phyloP scores from a whole-genome alignment of 345 rosid genomes.

The Hypericum androsaemum region DNA sequence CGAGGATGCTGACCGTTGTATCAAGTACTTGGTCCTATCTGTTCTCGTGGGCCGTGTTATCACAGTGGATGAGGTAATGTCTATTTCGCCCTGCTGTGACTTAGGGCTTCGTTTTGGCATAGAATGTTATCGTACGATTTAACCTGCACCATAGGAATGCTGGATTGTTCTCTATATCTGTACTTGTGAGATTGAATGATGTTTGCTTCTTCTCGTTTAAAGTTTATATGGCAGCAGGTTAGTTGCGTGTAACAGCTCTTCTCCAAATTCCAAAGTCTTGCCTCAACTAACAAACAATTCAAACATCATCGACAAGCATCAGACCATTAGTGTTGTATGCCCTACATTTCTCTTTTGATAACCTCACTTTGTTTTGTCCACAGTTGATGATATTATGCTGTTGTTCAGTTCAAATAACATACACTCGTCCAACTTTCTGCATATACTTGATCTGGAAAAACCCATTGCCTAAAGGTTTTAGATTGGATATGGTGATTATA shows the following conservation, averaged over 20 bases:
- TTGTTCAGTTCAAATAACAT: neutral
- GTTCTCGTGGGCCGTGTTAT: conserved; percentile 75
- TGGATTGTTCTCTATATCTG: conserved; percentile 17
- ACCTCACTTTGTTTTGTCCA: conserved; percentile 15
- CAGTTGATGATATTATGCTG: conserved; percentile 7
- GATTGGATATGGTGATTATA: no score
- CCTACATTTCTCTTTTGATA: conserved; percentile 61
- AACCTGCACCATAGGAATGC: no score
- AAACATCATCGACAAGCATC: conserved; percentile 41
- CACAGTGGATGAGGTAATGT: conserved; percentile 79
- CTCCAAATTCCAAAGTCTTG: conserved; percentile 50
- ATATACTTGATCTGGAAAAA: no score
- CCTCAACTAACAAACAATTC: conserved; percentile 62
- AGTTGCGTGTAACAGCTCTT: conserved; percentile 94
- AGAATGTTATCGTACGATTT: no score
- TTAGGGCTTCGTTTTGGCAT: neutral
- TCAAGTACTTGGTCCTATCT: conserved; percentile 62
- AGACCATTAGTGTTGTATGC: conserved; percentile 81
- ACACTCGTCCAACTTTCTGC: neutral
- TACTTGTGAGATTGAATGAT: conserved; percentile 39
- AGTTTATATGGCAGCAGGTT: conserved; percentile 90
- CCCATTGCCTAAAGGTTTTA: no score
- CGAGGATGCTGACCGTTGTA: conserved; percentile 66
- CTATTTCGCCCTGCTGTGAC: neutral
- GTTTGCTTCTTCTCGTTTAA: conserved; percentile 73